Conservation (phyloP, 108 stramenopile genomes). For the Nitzschia inconspicua region DNA sequence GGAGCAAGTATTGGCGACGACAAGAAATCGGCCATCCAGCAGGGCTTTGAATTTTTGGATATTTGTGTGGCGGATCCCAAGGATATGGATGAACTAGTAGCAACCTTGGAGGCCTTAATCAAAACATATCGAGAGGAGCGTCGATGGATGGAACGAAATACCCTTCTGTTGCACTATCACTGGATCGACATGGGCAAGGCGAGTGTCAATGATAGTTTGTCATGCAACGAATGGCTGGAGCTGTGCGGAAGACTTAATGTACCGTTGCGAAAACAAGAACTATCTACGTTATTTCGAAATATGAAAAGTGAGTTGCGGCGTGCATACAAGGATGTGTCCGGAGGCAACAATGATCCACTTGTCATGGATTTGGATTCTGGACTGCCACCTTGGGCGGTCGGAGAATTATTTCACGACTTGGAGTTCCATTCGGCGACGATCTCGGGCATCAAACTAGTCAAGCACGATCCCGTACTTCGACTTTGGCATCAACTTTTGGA, state of each 20-base stretch:
- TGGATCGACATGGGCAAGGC: slow-evolving; percentile 62
- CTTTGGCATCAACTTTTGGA: slow-evolving; percentile 42
- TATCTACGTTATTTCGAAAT: slow-evolving; percentile 6
- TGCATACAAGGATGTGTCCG: slow-evolving; percentile 8
- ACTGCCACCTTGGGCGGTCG: slow-evolving; percentile 24
- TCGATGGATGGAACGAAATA: slow-evolving; percentile 3
- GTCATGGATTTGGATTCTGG: slow-evolving; percentile 7
- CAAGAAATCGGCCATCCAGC: slow-evolving; percentile 1
- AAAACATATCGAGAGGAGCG: slow-evolving; percentile 33
- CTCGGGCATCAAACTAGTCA: slow-evolving; percentile 3
- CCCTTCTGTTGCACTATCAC: slow-evolving; percentile 48
- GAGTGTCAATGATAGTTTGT: slow-evolving; percentile 12
- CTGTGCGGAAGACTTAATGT: slow-evolving; percentile 56
- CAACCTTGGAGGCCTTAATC: slow-evolving; percentile 53
- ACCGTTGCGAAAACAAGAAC: slow-evolving; percentile 29
- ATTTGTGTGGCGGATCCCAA: slow-evolving; percentile 49
- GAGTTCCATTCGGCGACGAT: slow-evolving; percentile 7
- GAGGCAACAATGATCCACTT: not conserved
- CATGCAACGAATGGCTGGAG: slow-evolving; percentile 44
- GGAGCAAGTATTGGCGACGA: slow-evolving; percentile 28
- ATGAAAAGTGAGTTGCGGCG: slow-evolving; percentile 19
- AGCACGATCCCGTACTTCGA: slow-evolving; percentile 24
- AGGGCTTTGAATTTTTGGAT: slow-evolving; percentile 55
- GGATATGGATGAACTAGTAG: slow-evolving; percentile 43
- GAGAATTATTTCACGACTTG: slow-evolving; percentile 25